Base-by-base conservation (phyloP, 2,329 filamentous ascomycete species). In the Trichoderma sp. region DNA sequence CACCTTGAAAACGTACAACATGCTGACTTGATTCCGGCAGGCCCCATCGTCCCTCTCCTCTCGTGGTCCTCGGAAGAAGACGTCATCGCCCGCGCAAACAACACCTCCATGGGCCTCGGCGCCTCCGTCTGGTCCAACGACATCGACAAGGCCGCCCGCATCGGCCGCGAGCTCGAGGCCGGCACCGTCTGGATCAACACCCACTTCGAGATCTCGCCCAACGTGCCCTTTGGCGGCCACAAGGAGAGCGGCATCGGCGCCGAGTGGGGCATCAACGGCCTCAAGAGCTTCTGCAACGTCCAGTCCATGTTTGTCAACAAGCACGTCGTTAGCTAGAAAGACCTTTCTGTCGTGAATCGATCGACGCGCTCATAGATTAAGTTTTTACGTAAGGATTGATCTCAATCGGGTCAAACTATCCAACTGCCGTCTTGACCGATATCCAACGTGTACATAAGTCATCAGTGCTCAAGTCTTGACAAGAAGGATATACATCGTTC, bases 221-320 rank as follows among this genome's bases (percentile, higher is more conserved):
- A 78, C 0, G 76, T 90, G 67, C 87, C 88, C 0, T 88, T 90
- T 72, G 88, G 88, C 5, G 88, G 88, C 17, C 81, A 81, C 63
- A 90, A 90, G 79, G 79, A 79, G 54, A 88, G 85, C 55, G 88
- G 88, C 0, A 88, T 82, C 70, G 87, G 87, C n/a, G 9, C n/a
- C 7, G 63, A 65, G 45, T 56, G 56, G 57, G 63, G 63, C 4
- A 7, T 41, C 17, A 54, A 56, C 12, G 63, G 63, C 6, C 26
- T 65, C 28, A 65, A 65, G 63, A 30, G 43, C 14, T 65, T 48
- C 47, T 55, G 48, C 30, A 65, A 65, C 5, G 50, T 61, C 14
- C 52, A 57, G 39, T 57, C 52, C 5, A 26, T 59, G 47, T 64
- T 48, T 24, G 45, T 64, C n/a, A 50, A 24, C 17, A 64, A 64